Conservation (phyloP, 257 asterid species). For the Capsicum baccatum region DNA sequence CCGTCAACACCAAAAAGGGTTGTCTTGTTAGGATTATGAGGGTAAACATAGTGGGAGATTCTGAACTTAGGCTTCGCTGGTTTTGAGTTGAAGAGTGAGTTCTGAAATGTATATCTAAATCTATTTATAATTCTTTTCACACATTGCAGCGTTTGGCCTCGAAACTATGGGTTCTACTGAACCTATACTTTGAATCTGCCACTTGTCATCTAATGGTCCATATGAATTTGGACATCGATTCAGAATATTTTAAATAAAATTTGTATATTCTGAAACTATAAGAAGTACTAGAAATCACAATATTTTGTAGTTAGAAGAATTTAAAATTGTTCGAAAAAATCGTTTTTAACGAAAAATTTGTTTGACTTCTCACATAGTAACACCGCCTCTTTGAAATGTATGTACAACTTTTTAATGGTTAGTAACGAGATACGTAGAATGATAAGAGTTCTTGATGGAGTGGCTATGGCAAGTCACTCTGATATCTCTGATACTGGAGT, state of each 20-base stretch:
- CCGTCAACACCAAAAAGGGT: not conserved
- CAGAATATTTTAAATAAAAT: not conserved
- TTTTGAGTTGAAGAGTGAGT: constrained; percentile 19
- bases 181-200: not conserved
- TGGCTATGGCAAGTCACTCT: constrained; percentile 1
- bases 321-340: not conserved
- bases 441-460: constrained; percentile 19
- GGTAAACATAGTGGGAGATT: not conserved
- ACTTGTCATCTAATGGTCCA: not conserved
- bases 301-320: not conserved
- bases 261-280: not conserved
- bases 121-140: not conserved
- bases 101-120: not conserved
- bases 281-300: not conserved
- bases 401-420: constrained; percentile 2
- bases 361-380: not conserved
- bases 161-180: not conserved
- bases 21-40: constrained; percentile 9
- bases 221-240: not conserved
- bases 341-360: not conserved
- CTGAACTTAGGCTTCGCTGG: not conserved
- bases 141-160: not conserved
- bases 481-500: not conserved
- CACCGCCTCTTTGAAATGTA: not conserved
- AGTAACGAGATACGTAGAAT: not conserved